Evolutionary conservation across 75 land plant genomes (phyloP).

Genomic region (Picea sitchensis): DNA sequence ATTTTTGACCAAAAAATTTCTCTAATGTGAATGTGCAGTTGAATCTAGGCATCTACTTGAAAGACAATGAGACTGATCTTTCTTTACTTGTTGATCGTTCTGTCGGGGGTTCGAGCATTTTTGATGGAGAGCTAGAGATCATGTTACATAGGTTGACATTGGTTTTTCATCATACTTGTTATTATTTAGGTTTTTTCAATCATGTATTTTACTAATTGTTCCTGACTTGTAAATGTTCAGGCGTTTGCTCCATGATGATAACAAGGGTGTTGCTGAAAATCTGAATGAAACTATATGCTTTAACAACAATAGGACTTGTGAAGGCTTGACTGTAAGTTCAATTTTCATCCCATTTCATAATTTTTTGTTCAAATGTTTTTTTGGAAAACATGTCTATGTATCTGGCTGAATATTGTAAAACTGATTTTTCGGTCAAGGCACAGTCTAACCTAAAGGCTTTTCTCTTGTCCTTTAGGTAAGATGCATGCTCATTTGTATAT

Average conservation of each 20-base stretch:
- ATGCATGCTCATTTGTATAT: no score
- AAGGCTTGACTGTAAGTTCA: constrained; percentile 44
- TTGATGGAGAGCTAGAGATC: constrained; percentile 79
- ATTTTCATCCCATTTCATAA: neutral
- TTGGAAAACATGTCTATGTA: neutral
- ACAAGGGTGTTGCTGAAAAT: constrained; percentile 29
- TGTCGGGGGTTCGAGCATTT: constrained; percentile 74
- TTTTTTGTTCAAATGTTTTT: neutral
- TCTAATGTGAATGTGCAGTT: constrained; percentile 33
- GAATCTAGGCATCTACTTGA: constrained; percentile 79
- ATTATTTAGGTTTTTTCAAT: neutral
- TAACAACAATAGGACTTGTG: constrained; percentile 24
- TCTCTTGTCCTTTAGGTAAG: neutral
- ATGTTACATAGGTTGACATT: constrained; percentile 80
- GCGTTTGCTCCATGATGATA: constrained; percentile 28
- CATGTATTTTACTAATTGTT: constrained; percentile 3
- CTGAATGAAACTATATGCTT: constrained; percentile 29
- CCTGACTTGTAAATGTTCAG: constrained; percentile 17
- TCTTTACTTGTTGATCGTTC: constrained; percentile 88
- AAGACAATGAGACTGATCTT: constrained; percentile 56
- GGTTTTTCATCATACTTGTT: neutral
- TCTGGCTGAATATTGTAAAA: constrained; percentile 3
- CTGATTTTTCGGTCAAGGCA: neutral
- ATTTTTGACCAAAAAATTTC: neutral
- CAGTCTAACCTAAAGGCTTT: neutral